Conservation (phyloP, 805 yeast species). For the Yarrowia sp. region DNA sequence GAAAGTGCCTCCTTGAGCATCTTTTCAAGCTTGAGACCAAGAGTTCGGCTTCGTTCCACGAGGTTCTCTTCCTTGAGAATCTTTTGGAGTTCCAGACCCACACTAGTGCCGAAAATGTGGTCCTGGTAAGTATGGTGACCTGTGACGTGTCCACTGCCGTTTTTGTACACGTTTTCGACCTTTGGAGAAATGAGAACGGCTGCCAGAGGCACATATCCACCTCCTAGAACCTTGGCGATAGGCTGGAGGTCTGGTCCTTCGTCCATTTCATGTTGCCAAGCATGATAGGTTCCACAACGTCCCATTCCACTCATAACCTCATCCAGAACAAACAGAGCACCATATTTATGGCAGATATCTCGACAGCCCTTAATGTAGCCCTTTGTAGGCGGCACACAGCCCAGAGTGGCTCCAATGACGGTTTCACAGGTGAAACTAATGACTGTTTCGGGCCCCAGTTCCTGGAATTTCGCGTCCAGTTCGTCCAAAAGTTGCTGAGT, state of each 20-base stretch:
- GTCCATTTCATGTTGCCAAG: slow-evolving; percentile 43
- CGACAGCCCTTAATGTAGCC: slow-evolving; percentile 48
- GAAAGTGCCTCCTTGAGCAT: neutral
- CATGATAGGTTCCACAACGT: slow-evolving; percentile 47
- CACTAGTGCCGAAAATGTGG: neutral
- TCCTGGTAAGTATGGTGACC: slow-evolving; percentile 22
- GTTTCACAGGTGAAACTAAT: slow-evolving; percentile 47
- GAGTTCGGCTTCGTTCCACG: neutral
- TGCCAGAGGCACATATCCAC: slow-evolving; percentile 47
- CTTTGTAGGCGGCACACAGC: slow-evolving; percentile 46
- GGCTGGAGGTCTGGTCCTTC: slow-evolving; percentile 49
- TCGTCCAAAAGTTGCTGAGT: slow-evolving; percentile 41
- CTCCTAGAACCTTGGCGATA: slow-evolving; percentile 31
- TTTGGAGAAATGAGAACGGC: slow-evolving; percentile 8
- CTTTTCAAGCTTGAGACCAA: neutral
- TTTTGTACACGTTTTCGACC: neutral
- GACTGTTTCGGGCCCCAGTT: slow-evolving; percentile 45
- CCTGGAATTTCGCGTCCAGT: slow-evolving; percentile 44
- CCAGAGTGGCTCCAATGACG: slow-evolving; percentile 47
- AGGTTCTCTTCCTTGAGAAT: slow-evolving; percentile 1
- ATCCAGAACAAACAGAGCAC: slow-evolving; percentile 48
- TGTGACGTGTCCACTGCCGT: neutral
- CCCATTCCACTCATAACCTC: slow-evolving; percentile 60
- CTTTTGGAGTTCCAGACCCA: slow-evolving; percentile 26
- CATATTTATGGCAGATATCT: slow-evolving; percentile 51